Conservation (phyloP, 78 protist species). For the Chrysochromulina parva region DNA sequence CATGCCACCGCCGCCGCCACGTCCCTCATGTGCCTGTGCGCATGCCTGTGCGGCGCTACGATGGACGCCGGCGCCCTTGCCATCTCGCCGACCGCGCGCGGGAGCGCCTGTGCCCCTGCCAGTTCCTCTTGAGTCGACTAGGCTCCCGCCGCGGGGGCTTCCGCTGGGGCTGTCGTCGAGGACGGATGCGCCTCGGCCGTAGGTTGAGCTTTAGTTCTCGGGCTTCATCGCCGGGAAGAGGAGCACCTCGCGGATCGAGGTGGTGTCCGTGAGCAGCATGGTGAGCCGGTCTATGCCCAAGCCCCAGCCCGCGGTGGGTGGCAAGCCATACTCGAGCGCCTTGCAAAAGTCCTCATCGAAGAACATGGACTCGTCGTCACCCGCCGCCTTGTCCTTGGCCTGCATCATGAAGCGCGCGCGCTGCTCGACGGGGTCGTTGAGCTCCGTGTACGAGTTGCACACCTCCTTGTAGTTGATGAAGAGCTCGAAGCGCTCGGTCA, state of each 20-base stretch:
- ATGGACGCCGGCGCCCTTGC: no score
- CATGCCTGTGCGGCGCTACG: no score
- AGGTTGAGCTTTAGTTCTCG: no score
- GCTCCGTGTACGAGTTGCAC: constrained; percentile 99
- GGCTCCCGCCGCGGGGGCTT: no score
- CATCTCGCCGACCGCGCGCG: no score
- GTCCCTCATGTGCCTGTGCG: no score
- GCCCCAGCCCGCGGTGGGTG: constrained; percentile 83
- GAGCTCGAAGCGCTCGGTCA: constrained; percentile 99
- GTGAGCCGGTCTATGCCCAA: constrained; percentile 98
- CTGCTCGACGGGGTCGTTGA: constrained; percentile 99
- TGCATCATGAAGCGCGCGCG: constrained; percentile 94
- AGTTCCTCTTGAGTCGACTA: no score
- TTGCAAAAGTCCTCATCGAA: constrained; percentile 93
- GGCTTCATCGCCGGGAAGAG: constrained; percentile 99
- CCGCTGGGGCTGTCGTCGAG: no score
- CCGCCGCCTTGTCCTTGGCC: constrained; percentile 57
- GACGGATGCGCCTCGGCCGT: no score
- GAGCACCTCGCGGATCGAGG: constrained; percentile 92
- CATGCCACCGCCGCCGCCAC: no score
- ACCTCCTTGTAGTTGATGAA: constrained; percentile 90
- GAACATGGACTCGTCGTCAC: constrained; percentile 65
- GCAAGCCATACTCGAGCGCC: constrained; percentile 87
- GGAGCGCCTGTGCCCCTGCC: no score
- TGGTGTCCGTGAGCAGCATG: constrained; percentile 93